phyloP scores from a whole-genome alignment of 208 protist species.

The Crithidia fasciculata region DNA sequence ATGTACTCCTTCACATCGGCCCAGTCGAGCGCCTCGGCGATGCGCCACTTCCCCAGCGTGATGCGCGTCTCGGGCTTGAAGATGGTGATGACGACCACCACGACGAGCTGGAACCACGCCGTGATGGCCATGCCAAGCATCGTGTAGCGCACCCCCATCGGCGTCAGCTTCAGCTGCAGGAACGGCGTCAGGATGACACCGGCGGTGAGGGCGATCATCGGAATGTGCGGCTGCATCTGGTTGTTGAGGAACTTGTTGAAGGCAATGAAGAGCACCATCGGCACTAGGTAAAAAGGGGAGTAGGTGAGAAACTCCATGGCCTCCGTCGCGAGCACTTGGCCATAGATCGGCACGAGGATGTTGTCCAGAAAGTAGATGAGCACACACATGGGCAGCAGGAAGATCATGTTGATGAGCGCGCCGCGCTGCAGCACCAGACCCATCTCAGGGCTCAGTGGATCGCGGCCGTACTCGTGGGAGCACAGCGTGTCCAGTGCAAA shows the following conservation, averaged over 20 bases:
- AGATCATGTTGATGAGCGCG: conserved; percentile 71
- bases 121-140: conserved; percentile 86
- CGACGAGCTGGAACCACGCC: conserved; percentile 73
- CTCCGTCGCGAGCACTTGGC: conserved; percentile 41
- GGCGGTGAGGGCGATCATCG: conserved; percentile 80
- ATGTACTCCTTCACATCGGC: conserved; percentile 80
- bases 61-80: conserved; percentile 72
- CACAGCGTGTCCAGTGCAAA: conserved; percentile 87
- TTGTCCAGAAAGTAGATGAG: conserved; percentile 54
- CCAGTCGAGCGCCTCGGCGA: conserved; percentile 68
- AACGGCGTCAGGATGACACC: conserved; percentile 71
- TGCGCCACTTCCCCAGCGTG: conserved; percentile 64
- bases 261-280: conserved; percentile 71
- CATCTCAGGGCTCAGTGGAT: conserved; percentile 69
- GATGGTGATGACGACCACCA: conserved; percentile 67
- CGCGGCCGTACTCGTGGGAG: conserved; percentile 85
- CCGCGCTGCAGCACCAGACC: conserved; percentile 81
- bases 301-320: conserved; percentile 76
- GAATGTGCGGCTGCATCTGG: conserved; percentile 83
- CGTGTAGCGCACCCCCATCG: conserved; percentile 80
- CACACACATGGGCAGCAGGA: conserved; percentile 63
- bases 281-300: conserved; percentile 67
- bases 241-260: conserved; percentile 90
- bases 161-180: conserved; percentile 73
- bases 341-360: conserved; percentile 65